These are phyloP conservation scores for Lepidopterella palustris DNA, from an alignment of 495 filamentous ascomycete species.

Conservation along the genomic window DNA sequence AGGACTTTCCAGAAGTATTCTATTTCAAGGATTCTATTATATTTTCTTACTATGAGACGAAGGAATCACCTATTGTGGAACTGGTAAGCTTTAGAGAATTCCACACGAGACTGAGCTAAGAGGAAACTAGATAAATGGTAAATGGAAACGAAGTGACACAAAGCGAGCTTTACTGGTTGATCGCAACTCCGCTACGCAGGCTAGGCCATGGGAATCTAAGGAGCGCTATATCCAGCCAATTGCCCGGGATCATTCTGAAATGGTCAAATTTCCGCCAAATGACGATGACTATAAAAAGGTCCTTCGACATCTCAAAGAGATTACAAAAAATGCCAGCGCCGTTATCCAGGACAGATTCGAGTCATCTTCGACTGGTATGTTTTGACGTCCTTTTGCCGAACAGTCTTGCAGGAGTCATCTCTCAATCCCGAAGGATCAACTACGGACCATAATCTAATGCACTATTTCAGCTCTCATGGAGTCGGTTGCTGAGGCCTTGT, in stretches of 20 bases:
- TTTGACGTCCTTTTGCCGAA: too few relatives aligned
- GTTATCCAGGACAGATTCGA: too few relatives aligned
- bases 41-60: constrained; percentile 22
- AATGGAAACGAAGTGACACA: neutral
- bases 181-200: neutral
- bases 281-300: neutral
- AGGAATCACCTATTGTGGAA: constrained; percentile 14
- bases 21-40: constrained; percentile 17
- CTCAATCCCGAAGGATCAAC: too few relatives aligned
- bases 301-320: too few relatives aligned
- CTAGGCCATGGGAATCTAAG: neutral
- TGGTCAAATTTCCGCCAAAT: neutral
- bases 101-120: neutral
- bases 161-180: too few relatives aligned
- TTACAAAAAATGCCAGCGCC: too few relatives aligned
- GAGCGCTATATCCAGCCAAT: neutral
- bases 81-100: neutral
- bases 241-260: neutral
- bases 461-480: too few relatives aligned
- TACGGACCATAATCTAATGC: too few relatives aligned
- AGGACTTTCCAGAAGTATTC: constrained; percentile 18
- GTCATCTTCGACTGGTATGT: too few relatives aligned
- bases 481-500: too few relatives aligned
- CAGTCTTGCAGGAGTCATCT: too few relatives aligned
- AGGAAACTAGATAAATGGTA: neutral